A percentile compares a stretch with the other conserved stretches of the same genome.
Evolutionary conservation across 1,284 basidiomycete genomes (phyloP).

Genomic region (Wolfiporia cocos): DNA sequence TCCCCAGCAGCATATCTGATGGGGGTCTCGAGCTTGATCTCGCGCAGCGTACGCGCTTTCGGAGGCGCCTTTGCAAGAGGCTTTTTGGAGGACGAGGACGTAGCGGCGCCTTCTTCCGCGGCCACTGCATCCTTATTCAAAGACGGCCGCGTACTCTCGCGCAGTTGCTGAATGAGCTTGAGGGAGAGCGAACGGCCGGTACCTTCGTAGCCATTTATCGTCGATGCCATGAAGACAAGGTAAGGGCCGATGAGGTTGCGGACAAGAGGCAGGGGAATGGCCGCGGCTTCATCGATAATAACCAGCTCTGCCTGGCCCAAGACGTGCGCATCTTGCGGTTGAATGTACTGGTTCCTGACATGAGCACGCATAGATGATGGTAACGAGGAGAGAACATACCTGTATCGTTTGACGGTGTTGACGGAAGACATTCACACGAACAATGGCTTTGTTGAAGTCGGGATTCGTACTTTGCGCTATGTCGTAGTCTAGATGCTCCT

Average conservation of each 20-base stretch:
- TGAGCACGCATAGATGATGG: slow-evolving; percentile 5
- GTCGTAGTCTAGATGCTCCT: slow-evolving; percentile 97
- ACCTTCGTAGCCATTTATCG: slow-evolving; percentile 99
- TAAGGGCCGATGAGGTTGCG: slow-evolving; percentile 95
- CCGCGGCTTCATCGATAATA: slow-evolving; percentile 98
- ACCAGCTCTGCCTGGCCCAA: slow-evolving; percentile 97
- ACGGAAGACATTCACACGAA: slow-evolving; percentile 93
- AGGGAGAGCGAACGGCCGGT: slow-evolving; percentile 96
- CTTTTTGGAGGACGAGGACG: slow-evolving; percentile 47
- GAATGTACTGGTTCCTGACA: slow-evolving; percentile 70
- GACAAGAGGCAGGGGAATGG: slow-evolving; percentile 94
- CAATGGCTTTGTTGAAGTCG: slow-evolving; percentile 94
- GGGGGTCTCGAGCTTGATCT: slow-evolving; percentile 93
- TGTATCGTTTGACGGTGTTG: slow-evolving; percentile 93
- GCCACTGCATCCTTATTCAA: slow-evolving; percentile 51
- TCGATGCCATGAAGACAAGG: slow-evolving; percentile 97
- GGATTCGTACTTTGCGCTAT: slow-evolving; percentile 92
- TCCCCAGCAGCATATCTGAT: slow-evolving; percentile 91
- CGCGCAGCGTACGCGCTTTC: slow-evolving; percentile 78
- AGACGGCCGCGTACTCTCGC: slow-evolving; percentile 78
- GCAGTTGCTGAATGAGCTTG: slow-evolving; percentile 96
- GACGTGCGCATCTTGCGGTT: slow-evolving; percentile 96
- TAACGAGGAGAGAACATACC: slow-evolving; percentile 35
- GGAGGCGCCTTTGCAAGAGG: slow-evolving; percentile 45
- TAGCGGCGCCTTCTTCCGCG: slow-evolving; percentile 38